phyloP scores from a whole-genome alignment of 2,329 filamentous ascomycete genomes.

The Microsporum canis region DNA sequence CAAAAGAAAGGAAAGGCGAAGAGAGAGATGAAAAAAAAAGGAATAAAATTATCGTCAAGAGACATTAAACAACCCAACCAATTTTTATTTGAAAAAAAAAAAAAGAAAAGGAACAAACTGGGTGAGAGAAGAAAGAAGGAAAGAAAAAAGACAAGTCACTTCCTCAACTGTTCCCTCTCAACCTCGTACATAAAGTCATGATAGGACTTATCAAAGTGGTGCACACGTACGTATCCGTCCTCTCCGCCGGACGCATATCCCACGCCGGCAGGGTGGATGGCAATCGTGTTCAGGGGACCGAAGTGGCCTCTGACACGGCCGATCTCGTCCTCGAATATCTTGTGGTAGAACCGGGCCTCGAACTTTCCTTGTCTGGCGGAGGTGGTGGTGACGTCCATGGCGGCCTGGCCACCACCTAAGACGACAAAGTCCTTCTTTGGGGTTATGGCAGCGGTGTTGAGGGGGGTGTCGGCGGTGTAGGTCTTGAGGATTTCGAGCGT shows the following conservation, averaged over 20 bases:
- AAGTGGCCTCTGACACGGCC: conserved; percentile 95
- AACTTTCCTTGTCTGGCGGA: conserved; percentile 94
- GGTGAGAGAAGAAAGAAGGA: neutral
- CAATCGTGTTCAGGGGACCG: conserved; percentile 91
- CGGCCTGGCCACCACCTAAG: conserved; percentile 92
- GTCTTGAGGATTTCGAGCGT: conserved; percentile 90
- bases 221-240: conserved; percentile 95
- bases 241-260: conserved; percentile 93
- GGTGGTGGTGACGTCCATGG: conserved; percentile 97
- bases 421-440: conserved; percentile 97
- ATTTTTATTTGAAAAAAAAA: neutral
- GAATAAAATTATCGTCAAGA: neutral
- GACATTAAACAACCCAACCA: neutral
- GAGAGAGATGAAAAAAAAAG: neutral
- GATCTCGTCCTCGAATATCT: conserved; percentile 98
- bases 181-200: conserved; percentile 99
- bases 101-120: neutral
- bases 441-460: conserved; percentile 91
- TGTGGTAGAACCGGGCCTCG: conserved; percentile 99
- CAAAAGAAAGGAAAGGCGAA: neutral
- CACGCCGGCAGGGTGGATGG: conserved; percentile 80
- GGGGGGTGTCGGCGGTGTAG: conserved; percentile 80
- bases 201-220: conserved; percentile 97
- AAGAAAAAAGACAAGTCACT: conserved; percentile 14
- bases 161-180: conserved; percentile 61